Evolutionary conservation across 805 yeast species (phyloP), one percentile per base, ranked within the genome.

Genomic region (Candida silvicultrix): DNA sequence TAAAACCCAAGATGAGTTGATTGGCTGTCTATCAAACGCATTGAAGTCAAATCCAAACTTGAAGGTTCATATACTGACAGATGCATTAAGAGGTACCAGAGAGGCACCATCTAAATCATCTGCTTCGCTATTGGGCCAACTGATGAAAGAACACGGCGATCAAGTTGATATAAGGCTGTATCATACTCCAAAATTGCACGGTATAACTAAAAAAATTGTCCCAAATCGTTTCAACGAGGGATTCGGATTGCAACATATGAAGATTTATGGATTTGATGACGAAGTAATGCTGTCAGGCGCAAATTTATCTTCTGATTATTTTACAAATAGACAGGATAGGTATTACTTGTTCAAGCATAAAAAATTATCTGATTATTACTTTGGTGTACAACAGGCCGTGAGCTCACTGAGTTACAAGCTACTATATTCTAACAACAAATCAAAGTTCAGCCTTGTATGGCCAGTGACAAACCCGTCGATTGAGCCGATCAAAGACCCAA

Each of bases 191-290:
- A 83, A 83, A 51, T 73, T 87, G 53, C 68, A 75, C 36, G 95
- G 95, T 0, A 58, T 87, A 48, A 75, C 78, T 46, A 81, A 82
- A 58, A 53, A 66, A 9, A 40, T 85, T 39, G 73, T 89, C 3
- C 99, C 99, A 0, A 83, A 77, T 48, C 74, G 99, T 51, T 72
- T 92, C 51, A 89, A 90, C 64, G 99, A 94, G 67, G 90, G 95
- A 4, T 72, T 77, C 55, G 99, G 99, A 0, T 73, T 94, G 43
- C 99, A 94, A 64, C 99, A 94, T 61, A 94, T 94, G 98, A 94
- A 94, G 63, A 75, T 94, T 25, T 94, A 94, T 63, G 99, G 99
- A 2, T 81, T 90, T 57, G 99, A 94, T 63, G 80, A 89, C 57
- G 96, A 90, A 59, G 80, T 94, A 38, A 76, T 94, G 18, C 71